phyloP scores from a whole-genome alignment of 768 basidiomycete genomes.

The Macrolepiota dolichaula region DNA sequence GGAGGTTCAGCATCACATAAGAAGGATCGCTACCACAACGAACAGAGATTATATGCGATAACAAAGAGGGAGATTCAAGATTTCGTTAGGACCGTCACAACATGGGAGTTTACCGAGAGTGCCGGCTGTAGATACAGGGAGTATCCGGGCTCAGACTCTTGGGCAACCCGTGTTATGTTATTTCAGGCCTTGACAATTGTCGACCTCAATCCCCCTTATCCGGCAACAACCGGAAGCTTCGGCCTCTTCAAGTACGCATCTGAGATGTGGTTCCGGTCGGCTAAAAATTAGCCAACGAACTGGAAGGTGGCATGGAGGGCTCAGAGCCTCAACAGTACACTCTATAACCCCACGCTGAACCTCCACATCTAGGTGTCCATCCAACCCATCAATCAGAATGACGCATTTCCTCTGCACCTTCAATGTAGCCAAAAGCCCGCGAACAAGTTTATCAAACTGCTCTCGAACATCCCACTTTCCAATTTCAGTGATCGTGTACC shows the following conservation, averaged over 20 bases:
- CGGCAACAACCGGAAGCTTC: background rate
- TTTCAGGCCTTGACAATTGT: background rate
- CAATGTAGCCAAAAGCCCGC: background rate
- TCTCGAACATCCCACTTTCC: background rate
- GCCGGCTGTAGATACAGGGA: no score
- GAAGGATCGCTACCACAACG: no score
- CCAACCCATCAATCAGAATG: background rate
- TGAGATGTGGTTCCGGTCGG: constrained; percentile 12
- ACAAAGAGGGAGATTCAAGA: no score
- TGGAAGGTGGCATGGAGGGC: background rate
- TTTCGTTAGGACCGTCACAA: no score
- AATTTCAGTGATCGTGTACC: no score
- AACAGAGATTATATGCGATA: no score
- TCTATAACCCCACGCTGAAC: constrained; percentile 1
- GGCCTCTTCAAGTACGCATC: background rate
- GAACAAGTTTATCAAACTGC: background rate
- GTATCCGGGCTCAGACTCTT: no score
- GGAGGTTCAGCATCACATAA: no score
- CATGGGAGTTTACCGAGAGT: no score
- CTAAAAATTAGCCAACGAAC: constrained; percentile 11
- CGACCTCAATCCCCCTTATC: background rate
- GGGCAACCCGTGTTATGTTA: no score
- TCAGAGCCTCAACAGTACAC: background rate
- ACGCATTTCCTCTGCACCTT: background rate
- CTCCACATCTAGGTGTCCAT: background rate